Conservation (phyloP, 192 early-diverging fungal species). For the Obelidium mucronatum region DNA sequence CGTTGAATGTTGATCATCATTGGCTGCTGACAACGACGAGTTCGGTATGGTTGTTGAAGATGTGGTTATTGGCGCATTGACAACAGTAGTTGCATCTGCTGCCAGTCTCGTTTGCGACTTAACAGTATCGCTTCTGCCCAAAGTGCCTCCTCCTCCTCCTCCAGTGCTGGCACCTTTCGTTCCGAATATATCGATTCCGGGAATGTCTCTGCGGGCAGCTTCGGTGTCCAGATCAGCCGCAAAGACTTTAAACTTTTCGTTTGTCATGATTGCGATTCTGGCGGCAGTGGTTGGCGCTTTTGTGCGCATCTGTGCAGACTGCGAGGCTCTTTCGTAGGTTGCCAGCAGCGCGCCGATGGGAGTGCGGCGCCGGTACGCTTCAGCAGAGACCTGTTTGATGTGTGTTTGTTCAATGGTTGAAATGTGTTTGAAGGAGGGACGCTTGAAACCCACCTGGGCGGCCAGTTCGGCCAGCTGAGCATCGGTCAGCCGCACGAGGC, state of each 20-base stretch:
- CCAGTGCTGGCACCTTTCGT: neutral
- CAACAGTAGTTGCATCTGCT: neutral
- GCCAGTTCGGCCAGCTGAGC: constrained; percentile 39
- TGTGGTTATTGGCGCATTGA: neutral
- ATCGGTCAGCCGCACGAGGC: constrained; percentile 32
- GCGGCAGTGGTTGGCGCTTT: constrained; percentile 29
- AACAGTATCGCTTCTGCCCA: neutral
- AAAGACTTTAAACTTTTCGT: constrained; percentile 40
- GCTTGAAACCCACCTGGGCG: constrained; percentile 15
- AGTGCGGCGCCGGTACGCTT: constrained; percentile 36
- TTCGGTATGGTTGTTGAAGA: neutral
- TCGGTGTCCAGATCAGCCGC: constrained; percentile 37
- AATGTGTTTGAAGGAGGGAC: neutral
- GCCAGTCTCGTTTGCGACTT: neutral
- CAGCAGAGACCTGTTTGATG: constrained; percentile 28
- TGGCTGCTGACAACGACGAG: no score
- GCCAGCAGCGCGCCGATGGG: constrained; percentile 39
- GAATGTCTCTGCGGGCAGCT: constrained; percentile 39
- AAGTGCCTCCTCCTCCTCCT: neutral
- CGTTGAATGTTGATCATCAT: no score
- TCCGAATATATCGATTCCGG: constrained; percentile 37
- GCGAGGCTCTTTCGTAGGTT: constrained; percentile 24
- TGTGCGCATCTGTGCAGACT: neutral
- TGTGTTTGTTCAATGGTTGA: neutral
- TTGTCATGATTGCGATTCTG: constrained; percentile 38